Percentiles rank a stretch among this genome's conserved stretches.
These are phyloP conservation scores for Metschnikowia baotianmanensis DNA, from an alignment of 805 yeast species.

Conservation along the genomic window DNA sequence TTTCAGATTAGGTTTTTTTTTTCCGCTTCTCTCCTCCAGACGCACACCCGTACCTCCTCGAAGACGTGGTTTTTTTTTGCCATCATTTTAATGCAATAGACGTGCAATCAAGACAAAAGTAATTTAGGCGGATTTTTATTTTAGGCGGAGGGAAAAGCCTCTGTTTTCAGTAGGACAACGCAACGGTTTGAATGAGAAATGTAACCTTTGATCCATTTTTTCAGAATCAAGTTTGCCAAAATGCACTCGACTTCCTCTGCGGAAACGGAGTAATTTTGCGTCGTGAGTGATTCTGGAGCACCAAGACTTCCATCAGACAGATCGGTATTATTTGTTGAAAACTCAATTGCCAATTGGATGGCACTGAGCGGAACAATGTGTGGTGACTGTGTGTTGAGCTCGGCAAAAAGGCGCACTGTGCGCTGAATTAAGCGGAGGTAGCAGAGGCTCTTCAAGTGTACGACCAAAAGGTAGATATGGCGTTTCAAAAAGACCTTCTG, in stretches of 20 bases:
- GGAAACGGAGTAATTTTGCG: slow-evolving; percentile 14
- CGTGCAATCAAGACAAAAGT: too few species aligned
- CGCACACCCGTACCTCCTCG: slow-evolving; percentile 17
- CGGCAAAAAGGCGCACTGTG: slow-evolving; percentile 22
- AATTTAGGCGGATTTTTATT: not conserved
- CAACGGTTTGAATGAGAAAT: slow-evolving; percentile 72
- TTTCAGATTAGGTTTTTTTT: not conserved
- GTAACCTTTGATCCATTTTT: slow-evolving; percentile 71
- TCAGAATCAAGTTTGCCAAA: slow-evolving; percentile 61
- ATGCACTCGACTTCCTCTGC: slow-evolving; percentile 65
- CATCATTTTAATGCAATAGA: not conserved
- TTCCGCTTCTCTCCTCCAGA: not conserved
- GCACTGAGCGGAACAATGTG: slow-evolving; percentile 43
- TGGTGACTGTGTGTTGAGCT: slow-evolving; percentile 22
- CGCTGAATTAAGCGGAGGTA: slow-evolving; percentile 50
- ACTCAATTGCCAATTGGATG: slow-evolving; percentile 44
- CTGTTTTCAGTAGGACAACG: slow-evolving; percentile 70
- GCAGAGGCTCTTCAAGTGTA: slow-evolving; percentile 50
- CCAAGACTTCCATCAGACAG: not conserved
- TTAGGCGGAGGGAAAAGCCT: slow-evolving; percentile 58
- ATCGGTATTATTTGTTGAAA: slow-evolving; percentile 2
- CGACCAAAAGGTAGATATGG: slow-evolving; percentile 59
- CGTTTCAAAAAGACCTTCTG: slow-evolving; percentile 53
- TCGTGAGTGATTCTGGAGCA: slow-evolving; percentile 2
- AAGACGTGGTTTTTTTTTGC: not conserved